These are phyloP conservation scores for Camellia lanceoleosa DNA, from an alignment of 148 eudicot genomes.

Conservation along the genomic window DNA sequence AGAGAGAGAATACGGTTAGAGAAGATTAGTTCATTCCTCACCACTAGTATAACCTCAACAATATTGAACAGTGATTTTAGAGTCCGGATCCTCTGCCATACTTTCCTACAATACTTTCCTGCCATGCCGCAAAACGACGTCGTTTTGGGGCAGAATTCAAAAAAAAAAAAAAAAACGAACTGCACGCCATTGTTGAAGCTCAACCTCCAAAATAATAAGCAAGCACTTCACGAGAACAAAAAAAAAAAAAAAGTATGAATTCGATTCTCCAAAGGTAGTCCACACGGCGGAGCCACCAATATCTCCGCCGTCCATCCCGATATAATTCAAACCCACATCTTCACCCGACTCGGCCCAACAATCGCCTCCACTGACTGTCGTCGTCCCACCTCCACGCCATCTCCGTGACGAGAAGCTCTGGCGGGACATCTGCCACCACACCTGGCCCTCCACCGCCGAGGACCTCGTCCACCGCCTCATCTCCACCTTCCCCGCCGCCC, in stretches of 20 bases:
- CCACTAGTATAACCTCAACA: too few species aligned
- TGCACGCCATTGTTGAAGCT: too few species aligned
- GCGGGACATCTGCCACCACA: constrained; percentile 35
- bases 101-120: too few species aligned
- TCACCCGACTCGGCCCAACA: constrained; percentile 41
- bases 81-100: too few species aligned
- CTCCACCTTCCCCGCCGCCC: constrained; percentile 29
- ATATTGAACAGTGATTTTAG: too few species aligned
- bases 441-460: constrained; percentile 51
- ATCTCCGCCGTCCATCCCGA: constrained; percentile 43
- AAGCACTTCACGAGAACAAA: too few species aligned
- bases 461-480: constrained; percentile 26
- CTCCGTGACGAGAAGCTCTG: constrained; percentile 37
- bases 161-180: too few species aligned
- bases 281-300: neutral
- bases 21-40: too few species aligned
- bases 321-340: constrained; percentile 35
- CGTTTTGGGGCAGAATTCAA: too few species aligned
- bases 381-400: constrained; percentile 32
- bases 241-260: neutral
- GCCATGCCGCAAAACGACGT: too few species aligned
- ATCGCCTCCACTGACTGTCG: constrained; percentile 37
- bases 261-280: neutral
- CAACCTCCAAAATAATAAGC: too few species aligned
- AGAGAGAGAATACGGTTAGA: too few species aligned